phyloP scores from a whole-genome alignment of 805 yeast species.

The Candida michaelii region DNA sequence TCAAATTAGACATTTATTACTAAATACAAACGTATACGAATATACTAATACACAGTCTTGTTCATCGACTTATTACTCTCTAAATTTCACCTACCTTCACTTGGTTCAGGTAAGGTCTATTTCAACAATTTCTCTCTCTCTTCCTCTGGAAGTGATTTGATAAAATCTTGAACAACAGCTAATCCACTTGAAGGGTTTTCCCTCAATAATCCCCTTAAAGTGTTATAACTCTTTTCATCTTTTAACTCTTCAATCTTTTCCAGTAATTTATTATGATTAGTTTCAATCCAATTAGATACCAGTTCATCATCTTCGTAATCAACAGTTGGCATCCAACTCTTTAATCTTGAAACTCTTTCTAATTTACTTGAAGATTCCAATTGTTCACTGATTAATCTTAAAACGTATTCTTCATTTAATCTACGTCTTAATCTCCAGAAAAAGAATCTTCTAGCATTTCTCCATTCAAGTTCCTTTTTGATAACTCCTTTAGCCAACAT shows the following conservation, averaged over 20 bases:
- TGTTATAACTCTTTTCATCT: constrained; percentile 64
- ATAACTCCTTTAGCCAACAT: constrained; percentile 95
- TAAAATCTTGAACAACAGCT: constrained; percentile 35
- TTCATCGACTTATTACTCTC: no score
- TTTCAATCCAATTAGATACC: constrained; percentile 85
- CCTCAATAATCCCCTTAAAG: constrained; percentile 52
- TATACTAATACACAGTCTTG: no score
- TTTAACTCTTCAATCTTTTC: constrained; percentile 61
- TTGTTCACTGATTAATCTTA: constrained; percentile 68
- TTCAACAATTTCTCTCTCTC: constrained; percentile 24
- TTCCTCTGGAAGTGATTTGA: constrained; percentile 33
- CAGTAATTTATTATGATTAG: constrained; percentile 64
- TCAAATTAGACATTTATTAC: no score
- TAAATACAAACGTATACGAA: no score
- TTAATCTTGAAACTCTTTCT: constrained; percentile 82
- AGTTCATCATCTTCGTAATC: constrained; percentile 71
- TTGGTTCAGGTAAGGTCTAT: no score
- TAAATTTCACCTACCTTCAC: no score
- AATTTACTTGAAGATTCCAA: constrained; percentile 61
- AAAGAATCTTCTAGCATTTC: constrained; percentile 88
- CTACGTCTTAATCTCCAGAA: constrained; percentile 99
- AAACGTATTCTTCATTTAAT: constrained; percentile 85
- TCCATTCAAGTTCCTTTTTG: constrained; percentile 82
- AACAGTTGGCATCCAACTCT: constrained; percentile 80
- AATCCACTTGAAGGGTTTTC: constrained; percentile 32